Conservation (phyloP, 768 basidiomycete species). For the Hypholoma sublateritium region DNA sequence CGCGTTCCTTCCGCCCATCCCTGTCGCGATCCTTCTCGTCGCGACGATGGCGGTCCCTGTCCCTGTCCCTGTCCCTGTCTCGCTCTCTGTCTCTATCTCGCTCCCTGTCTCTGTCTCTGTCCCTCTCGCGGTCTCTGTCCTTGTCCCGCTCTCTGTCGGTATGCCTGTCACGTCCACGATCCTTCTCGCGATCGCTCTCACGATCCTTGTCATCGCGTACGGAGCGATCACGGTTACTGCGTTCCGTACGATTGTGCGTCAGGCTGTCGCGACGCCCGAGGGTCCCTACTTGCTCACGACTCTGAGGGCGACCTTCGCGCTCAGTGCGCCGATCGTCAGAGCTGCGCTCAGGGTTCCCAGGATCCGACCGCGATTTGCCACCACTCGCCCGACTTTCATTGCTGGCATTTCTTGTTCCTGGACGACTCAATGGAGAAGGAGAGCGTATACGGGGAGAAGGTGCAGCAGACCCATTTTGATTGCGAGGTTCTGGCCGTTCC, state of each 20-base stretch:
- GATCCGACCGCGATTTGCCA: slow-evolving; percentile 57
- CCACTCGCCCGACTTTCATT: slow-evolving; percentile 72
- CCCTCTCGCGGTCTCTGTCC: slow-evolving; percentile 44
- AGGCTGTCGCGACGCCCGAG: slow-evolving; percentile 48
- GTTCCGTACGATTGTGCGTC: slow-evolving; percentile 52
- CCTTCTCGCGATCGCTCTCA: slow-evolving; percentile 35
- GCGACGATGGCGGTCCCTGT: slow-evolving; percentile 54
- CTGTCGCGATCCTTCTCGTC: slow-evolving; percentile 68
- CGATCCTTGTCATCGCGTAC: slow-evolving; percentile 34
- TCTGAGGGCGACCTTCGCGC: slow-evolving; percentile 48
- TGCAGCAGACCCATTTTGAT: slow-evolving; percentile 49
- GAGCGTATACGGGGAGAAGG: slow-evolving; percentile 66
- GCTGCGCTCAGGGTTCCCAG: slow-evolving; percentile 43
- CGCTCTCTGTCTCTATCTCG: slow-evolving; percentile 59
- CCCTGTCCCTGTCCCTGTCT: slow-evolving; percentile 57
- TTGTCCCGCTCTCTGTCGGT: slow-evolving; percentile 46
- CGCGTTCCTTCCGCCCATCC: slow-evolving; percentile 62
- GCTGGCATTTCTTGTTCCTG: slow-evolving; percentile 70
- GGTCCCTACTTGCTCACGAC: slow-evolving; percentile 38
- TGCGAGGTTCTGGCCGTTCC: slow-evolving; percentile 42
- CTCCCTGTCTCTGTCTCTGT: slow-evolving; percentile 52
- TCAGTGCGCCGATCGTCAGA: slow-evolving; percentile 55
- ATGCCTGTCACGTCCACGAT: slow-evolving; percentile 25
- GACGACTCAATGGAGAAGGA: slow-evolving; percentile 61
- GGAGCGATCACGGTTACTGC: slow-evolving; percentile 43